Conservation (phyloP, 768 basidiomycete genomes). For the Leccinum incarnatum region DNA sequence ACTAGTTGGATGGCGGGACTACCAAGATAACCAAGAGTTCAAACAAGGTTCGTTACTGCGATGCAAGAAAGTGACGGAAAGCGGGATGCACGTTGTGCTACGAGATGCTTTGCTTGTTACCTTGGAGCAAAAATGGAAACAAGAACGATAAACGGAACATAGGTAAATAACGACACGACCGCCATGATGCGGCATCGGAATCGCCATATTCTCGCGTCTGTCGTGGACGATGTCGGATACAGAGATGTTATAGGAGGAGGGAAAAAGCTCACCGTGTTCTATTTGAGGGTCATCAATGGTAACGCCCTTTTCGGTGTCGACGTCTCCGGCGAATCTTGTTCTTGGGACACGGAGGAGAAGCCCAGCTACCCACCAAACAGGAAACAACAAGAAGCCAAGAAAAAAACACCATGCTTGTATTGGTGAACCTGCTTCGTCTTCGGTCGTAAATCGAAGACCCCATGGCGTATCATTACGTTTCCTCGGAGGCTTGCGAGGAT, state of each 20-base stretch:
- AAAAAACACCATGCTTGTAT: constrained; percentile 79
- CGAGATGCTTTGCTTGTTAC: constrained; percentile 19
- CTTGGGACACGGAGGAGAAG: constrained; percentile 51
- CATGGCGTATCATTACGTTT: constrained; percentile 56
- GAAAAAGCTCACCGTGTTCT: constrained; percentile 57
- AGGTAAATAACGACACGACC: constrained; percentile 64
- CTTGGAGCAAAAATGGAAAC: constrained; percentile 59
- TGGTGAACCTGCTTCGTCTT: constrained; percentile 49
- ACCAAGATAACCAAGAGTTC: constrained; percentile 18
- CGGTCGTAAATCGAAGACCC: constrained; percentile 55
- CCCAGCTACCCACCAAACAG: constrained; percentile 67
- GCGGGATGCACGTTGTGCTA: constrained; percentile 10
- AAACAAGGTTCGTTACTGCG: constrained; percentile 12
- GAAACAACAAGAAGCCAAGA: constrained; percentile 57
- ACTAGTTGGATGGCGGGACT: constrained; percentile 4
- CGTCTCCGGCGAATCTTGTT: constrained; percentile 60
- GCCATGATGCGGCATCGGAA: constrained; percentile 73
- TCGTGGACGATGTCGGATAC: constrained; percentile 5
- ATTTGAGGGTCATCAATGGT: constrained; percentile 77
- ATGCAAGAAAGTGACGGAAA: constrained; percentile 25
- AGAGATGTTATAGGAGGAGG: neutral
- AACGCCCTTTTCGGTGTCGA: constrained; percentile 62
- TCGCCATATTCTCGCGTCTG: constrained; percentile 76
- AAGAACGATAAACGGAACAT: constrained; percentile 75
- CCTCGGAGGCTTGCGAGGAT: constrained; percentile 65